Evolutionary conservation across 176 grass and related monocot species (phyloP).

Genomic region (Melocanna baccifera): DNA sequence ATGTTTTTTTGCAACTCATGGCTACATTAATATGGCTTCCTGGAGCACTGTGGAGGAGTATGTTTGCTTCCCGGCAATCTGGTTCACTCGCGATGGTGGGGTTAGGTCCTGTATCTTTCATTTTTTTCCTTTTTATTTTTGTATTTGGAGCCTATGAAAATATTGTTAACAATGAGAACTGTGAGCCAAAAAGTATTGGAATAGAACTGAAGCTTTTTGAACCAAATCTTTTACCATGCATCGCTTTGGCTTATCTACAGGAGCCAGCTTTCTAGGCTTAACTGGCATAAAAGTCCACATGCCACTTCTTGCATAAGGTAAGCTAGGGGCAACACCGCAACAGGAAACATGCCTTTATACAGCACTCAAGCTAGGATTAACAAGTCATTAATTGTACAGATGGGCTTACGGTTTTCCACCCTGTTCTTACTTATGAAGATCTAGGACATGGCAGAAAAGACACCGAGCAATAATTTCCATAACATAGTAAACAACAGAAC

Average conservation of each 20-base stretch:
- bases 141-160: background rate
- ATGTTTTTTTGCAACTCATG: background rate
- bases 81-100: background rate
- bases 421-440: background rate
- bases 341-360: background rate
- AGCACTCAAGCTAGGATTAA: background rate
- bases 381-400: background rate
- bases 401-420: background rate
- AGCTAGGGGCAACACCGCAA: background rate
- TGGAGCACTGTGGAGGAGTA: background rate
- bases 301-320: background rate
- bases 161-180: background rate
- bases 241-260: background rate
- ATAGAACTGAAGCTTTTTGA: background rate
- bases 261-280: background rate
- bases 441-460: background rate
- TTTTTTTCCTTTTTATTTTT: background rate
- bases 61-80: background rate
- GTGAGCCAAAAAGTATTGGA: background rate
- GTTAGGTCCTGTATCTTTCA: background rate
- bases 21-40: background rate
- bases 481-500: background rate
- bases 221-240: background rate
- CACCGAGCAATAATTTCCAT: background rate
- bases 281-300: background rate